phyloP scores from a whole-genome alignment of 2,329 filamentous ascomycete species.

The Aureobasidium sp. region DNA sequence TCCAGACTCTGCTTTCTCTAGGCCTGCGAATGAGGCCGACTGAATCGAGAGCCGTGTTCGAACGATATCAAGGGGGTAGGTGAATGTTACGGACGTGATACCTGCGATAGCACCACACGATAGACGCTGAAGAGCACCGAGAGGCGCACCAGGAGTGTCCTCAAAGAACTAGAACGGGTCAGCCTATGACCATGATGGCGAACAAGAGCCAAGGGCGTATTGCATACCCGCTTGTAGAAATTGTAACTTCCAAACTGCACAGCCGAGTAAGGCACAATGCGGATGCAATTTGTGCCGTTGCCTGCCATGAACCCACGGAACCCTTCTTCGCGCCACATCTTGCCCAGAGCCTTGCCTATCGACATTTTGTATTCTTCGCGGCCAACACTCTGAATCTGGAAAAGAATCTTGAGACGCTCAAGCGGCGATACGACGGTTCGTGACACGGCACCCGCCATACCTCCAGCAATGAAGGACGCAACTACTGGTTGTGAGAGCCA shows the following conservation, averaged over 20 bases:
- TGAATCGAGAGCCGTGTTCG: constrained; percentile 93
- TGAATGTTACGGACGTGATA: constrained; percentile 89
- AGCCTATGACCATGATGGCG: neutral
- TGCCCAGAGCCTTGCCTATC: constrained; percentile 75
- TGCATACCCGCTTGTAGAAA: constrained; percentile 82
- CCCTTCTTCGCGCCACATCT: constrained; percentile 96
- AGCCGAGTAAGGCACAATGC: constrained; percentile 95
- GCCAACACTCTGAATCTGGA: constrained; percentile 87
- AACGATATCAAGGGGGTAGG: constrained; percentile 95
- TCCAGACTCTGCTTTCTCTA: constrained; percentile 52
- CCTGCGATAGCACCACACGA: constrained; percentile 87
- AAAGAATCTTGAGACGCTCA: constrained; percentile 93
- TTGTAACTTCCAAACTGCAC: constrained; percentile 99
- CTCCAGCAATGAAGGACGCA: constrained; percentile 88
- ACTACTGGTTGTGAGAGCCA: constrained; percentile 70
- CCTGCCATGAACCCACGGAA: constrained; percentile 97
- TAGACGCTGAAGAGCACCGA: constrained; percentile 66
- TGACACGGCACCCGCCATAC: constrained; percentile 92
- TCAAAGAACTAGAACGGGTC: constrained; percentile 58
- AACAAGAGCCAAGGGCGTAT: neutral
- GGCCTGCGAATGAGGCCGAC: constrained; percentile 82
- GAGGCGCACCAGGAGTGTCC: constrained; percentile 60
- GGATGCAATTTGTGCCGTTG: constrained; percentile 96
- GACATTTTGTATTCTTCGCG: constrained; percentile 90
- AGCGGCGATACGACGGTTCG: constrained; percentile 93